Evolutionary conservation across 208 protist species (phyloP).

Genomic region (Leptomonas pyrrhocoris): DNA sequence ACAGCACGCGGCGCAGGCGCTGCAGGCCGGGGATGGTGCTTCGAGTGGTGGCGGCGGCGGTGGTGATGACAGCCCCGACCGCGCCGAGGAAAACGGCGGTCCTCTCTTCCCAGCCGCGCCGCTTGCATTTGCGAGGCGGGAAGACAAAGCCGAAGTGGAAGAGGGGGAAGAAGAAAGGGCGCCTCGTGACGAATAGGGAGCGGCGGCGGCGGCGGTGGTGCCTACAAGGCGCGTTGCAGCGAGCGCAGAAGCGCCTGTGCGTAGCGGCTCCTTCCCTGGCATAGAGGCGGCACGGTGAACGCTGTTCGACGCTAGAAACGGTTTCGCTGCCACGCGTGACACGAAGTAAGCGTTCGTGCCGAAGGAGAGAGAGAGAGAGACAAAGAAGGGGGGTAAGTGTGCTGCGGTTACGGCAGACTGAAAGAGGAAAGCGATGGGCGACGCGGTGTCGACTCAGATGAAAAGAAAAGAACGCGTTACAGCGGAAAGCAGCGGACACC

Average conservation of each 20-base stretch:
- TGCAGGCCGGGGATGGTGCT: conserved; percentile 25
- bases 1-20: conserved; percentile 21
- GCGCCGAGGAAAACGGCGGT: not conserved
- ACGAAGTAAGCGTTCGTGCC: too few relatives aligned
- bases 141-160: not conserved
- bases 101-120: not conserved
- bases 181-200: not conserved
- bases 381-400: too few relatives aligned
- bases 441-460: too few relatives aligned
- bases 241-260: not conserved
- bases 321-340: too few relatives aligned
- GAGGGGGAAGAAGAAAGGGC: not conserved
- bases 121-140: not conserved
- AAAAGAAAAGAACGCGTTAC: too few relatives aligned
- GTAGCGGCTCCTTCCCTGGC: conserved; percentile 19
- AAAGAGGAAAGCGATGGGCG: too few relatives aligned
- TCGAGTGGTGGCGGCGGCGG: not conserved
- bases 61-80: not conserved
- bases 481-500: too few relatives aligned
- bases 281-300: not conserved
- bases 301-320: not conserved
- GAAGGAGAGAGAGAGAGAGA: too few relatives aligned
- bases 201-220: not conserved
- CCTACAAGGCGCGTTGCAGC: not conserved
- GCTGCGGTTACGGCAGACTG: too few relatives aligned